Base-by-base conservation (phyloP, 2,329 filamentous ascomycete genomes). In the Calycina herbarum region DNA sequence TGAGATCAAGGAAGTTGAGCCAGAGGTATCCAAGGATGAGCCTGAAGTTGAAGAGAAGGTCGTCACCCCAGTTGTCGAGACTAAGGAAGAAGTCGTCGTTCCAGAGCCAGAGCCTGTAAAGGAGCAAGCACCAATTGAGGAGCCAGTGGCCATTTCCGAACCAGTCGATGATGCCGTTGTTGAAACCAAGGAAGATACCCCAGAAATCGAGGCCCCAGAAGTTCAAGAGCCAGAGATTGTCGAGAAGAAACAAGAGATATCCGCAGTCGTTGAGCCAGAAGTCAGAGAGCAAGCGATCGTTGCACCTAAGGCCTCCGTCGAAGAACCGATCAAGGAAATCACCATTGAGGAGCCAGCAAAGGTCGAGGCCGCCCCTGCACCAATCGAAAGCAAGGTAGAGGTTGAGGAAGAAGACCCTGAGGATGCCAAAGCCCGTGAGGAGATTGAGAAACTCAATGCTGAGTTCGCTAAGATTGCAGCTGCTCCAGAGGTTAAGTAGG, bases 381-480 rank as follows among this genome's bases (percentile, higher is more conserved):
- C 59, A 33, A 20, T 61, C 31, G 40, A 58, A 2, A 56, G 35
- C 33, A 63, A 63, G 8, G n/a, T 33, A 2, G 31, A 56, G 15
- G 31, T 45, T 17, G 64, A 65, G 8, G 64, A 61, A 17, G 63
- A 72, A 62, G 70, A 72, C 27, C 69, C 70, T 15, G 70, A 69
- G 63, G 73, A 74, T 64, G 64, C 65, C 56, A 69, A 69, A 31
- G 72, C 71, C 3, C 63, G 70, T 20, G 70, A 69, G 27, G 73
- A 74, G 48, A 71, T 74, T 58, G 73, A 70, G 24, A 65, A 59
- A 29, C 57, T 74, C 33, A 73, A 74, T 60, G 72, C 70, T 13
- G 71, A 73, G 48, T 67, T 74, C 5, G 65, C 72, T 64, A 70
- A 64, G 62, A 62, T 64, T 57, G 67, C 66, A 57, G 65, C 33